Base-by-base conservation (phyloP, 75 land plant genomes). In the Adiantum capillusveneris region DNA sequence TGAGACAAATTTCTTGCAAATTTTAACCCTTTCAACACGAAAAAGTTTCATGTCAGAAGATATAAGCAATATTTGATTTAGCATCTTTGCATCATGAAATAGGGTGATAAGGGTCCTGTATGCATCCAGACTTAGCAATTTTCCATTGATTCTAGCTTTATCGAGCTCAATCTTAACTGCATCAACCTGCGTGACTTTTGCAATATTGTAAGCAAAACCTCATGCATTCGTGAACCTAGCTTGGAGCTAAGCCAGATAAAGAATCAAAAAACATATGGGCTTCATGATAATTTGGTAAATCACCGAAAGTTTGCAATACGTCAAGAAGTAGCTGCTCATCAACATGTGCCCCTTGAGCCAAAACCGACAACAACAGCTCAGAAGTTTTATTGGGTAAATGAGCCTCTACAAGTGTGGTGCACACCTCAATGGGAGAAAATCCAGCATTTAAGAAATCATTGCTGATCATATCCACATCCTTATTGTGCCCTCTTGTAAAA, bases 101-200 rank as follows among this genome's bases (percentile, higher is more conserved):
- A 74, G 57, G 9, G 55, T 52, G 57, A 91, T 64, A 34, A 91
- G 44, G 45, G 70, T 60, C 41, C 82, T 78, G 58, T 77, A 84
- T 62, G 81, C 49, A 29, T 50, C 25, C 39, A 50, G 53, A 21
- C 51, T 45, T 9, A 53, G 25, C 41, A 25, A 5, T 20, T 37
- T 17, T 20, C 61, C 37, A 58, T 1, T 20, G 17, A 25, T 46
- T 37, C 45, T 58, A 44, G 58, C 21, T 43, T 75, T 75, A 21
- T 60, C 20, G 25, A 84, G 77, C 30, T 87, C 88, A 11, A 68
- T 69, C 52, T 79, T 57, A 44, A 90, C 97, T 67, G 80, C 76
- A 52, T 62, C 67, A 16, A 77, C 13, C 51, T 80, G 73, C 6
- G 44, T 51, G 50, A 70, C 68, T 48, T 77, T 51, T 31, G 86